phyloP scores from a whole-genome alignment of 192 early-diverging fungal species.

The Coemansia sp. region DNA sequence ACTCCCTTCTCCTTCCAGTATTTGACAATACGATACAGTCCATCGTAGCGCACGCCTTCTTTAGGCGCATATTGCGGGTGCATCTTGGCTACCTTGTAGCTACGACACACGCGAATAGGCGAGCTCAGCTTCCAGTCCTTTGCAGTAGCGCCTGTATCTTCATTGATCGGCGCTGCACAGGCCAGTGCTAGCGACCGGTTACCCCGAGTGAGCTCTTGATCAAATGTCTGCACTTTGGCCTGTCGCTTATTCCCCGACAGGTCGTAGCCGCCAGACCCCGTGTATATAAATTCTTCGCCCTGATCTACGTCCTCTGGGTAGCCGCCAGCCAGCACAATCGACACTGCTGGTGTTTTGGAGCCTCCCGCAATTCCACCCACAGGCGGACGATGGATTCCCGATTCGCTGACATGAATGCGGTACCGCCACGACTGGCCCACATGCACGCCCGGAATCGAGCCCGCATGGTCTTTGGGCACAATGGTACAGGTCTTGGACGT shows the following conservation, averaged over 20 bases:
- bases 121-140: constrained; percentile 56
- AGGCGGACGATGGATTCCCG: constrained; percentile 63
- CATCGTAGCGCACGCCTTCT: constrained; percentile 64
- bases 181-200: constrained; percentile 62
- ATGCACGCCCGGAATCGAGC: constrained; percentile 59
- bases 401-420: constrained; percentile 49
- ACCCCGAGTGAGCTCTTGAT: constrained; percentile 59
- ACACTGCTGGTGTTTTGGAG: constrained; percentile 54
- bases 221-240: constrained; percentile 48
- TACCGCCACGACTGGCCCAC: constrained; percentile 59
- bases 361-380: constrained; percentile 64
- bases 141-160: constrained; percentile 43
- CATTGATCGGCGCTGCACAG: constrained; percentile 54
- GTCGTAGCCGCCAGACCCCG: constrained; percentile 65
- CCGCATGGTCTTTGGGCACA: constrained; percentile 51
- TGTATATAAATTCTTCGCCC: constrained; percentile 66
- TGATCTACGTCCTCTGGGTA: constrained; percentile 66
- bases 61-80: constrained; percentile 54
- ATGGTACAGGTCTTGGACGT: constrained; percentile 40
- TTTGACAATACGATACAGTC: constrained; percentile 63
- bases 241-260: constrained; percentile 58
- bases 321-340: constrained; percentile 62
- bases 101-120: constrained; percentile 61
- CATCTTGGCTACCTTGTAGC: constrained; percentile 50
- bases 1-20: constrained; percentile 60